Base-by-base conservation (phyloP, 805 yeast genomes). In the Yarrowia alimentaria region DNA sequence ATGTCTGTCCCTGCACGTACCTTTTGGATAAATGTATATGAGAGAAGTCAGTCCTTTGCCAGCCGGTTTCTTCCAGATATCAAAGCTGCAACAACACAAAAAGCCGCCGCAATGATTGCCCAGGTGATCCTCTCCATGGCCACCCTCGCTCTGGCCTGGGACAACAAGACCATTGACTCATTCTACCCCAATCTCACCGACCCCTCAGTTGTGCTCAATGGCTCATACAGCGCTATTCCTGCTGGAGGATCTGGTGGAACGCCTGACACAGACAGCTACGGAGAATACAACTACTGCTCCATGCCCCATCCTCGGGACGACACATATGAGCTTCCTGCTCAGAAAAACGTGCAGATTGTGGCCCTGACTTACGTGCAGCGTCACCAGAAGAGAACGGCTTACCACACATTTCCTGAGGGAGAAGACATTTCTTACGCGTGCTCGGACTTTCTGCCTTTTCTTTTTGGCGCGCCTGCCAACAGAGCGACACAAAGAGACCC, bases 361-460 rank as follows among this genome's bases (percentile, higher is more conserved):
- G 70, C 68, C 47, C 71, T 71, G 18, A 74, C 72, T 52, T 55
- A 69, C 37, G 61, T 71, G 18, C 76, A 72, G 54, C 67, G 76
- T 25, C 76, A 72, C 54, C 76, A 72, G 54, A 69, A 68, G 53
- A 64, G 76, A 54, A 69, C 76, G 1, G 67, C 74, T 14, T 72
- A 72, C 56, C 71, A 72, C 54, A 52, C 64, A 22, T 61, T 67
- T 25, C 71, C 73, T 28, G 54, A 32, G 28, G 37, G 50, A 22
- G 58, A 58, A 31, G 33, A 25, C 16, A 37, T 62, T 30, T 58
- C 58, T 12, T 54, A 63, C 13, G 59, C 59, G 40, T 66, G 69
- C 54, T 62, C 58, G 28, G 66, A 67, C 48, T 59, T 65, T 25
- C 52, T 58, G 34, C 64, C 60, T 26, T 58, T 60, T 26, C 62